These are phyloP conservation scores for Echinochloa phyllopogon DNA, from an alignment of 176 grass and related monocot species.

Conservation along the genomic window DNA sequence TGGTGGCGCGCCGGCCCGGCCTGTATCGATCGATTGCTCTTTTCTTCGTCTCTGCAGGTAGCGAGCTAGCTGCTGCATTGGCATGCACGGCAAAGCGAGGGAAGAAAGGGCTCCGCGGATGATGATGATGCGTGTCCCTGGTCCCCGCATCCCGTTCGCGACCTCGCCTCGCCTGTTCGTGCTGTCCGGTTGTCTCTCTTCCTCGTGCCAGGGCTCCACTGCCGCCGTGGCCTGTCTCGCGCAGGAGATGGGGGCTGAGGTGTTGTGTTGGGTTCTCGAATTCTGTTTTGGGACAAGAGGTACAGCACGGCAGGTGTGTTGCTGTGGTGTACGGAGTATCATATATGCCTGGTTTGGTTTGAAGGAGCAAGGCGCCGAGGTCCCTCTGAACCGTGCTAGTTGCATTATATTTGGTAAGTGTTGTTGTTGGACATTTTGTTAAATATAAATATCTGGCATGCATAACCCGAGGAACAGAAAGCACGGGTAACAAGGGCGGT, in stretches of 20 bases:
- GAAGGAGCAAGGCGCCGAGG: background rate
- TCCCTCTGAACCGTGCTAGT: background rate
- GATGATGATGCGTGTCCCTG: background rate
- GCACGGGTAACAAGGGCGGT: background rate
- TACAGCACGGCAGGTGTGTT: background rate
- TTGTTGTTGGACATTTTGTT: background rate
- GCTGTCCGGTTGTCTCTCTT: too few species aligned
- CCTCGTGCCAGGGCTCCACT: background rate
- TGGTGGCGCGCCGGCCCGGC: background rate
- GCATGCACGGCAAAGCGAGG: constrained; percentile 12
- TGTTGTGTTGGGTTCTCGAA: background rate
- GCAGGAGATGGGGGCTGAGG: background rate
- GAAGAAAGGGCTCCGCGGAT: background rate
- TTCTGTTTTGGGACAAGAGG: constrained; percentile 4
- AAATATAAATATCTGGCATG: background rate
- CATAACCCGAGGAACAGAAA: background rate
- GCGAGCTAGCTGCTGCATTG: background rate
- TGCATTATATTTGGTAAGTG: background rate
- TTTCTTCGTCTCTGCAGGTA: background rate
- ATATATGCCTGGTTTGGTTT: background rate
- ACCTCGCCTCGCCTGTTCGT: background rate
- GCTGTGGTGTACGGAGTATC: too few species aligned
- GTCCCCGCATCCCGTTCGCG: constrained; percentile 6
- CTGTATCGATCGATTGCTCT: too few species aligned
- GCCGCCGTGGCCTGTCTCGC: background rate